phyloP scores from a whole-genome alignment of 2,329 filamentous ascomycete genomes.

The Sclerotinia minor region DNA sequence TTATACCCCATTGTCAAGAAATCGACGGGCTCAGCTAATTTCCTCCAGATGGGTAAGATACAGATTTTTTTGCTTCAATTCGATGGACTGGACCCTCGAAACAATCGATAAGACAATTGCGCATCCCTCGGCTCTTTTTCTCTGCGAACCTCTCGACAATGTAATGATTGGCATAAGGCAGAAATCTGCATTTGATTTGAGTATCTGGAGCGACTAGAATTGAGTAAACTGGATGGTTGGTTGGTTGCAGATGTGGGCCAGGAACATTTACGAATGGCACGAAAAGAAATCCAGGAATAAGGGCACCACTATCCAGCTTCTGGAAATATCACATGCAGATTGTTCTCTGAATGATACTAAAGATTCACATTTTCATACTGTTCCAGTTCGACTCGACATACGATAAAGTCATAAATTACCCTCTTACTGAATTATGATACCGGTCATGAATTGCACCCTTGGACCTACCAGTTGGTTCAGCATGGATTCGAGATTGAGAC shows the following conservation, averaged over 20 bases:
- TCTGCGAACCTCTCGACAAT: not conserved
- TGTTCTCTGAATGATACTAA: not conserved
- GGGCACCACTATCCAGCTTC: not conserved
- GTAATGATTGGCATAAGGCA: not conserved
- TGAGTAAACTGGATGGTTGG: not conserved
- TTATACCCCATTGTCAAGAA: slow-evolving; percentile 29
- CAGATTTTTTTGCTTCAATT: slow-evolving; percentile 31
- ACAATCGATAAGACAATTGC: slow-evolving; percentile 7
- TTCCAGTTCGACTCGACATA: not conserved
- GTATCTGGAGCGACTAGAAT: not conserved
- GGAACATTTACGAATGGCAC: slow-evolving; percentile 4
- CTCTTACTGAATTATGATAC: not conserved
- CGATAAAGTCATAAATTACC: not conserved
- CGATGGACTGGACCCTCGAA: slow-evolving; percentile 13
- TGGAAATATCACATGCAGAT: not conserved
- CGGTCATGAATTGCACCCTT: not conserved
- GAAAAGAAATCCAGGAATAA: not conserved
- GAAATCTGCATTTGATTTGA: not conserved
- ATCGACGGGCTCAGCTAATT: slow-evolving; percentile 40
- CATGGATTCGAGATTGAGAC: slow-evolving; percentile 3
- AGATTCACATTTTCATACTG: not conserved
- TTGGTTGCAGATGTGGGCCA: not conserved
- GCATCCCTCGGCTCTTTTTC: not conserved
- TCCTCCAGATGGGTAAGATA: slow-evolving; percentile 62
- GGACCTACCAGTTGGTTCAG: not conserved